phyloP scores from a whole-genome alignment of 139 green algal species.

The Coelastrella sp. region DNA sequence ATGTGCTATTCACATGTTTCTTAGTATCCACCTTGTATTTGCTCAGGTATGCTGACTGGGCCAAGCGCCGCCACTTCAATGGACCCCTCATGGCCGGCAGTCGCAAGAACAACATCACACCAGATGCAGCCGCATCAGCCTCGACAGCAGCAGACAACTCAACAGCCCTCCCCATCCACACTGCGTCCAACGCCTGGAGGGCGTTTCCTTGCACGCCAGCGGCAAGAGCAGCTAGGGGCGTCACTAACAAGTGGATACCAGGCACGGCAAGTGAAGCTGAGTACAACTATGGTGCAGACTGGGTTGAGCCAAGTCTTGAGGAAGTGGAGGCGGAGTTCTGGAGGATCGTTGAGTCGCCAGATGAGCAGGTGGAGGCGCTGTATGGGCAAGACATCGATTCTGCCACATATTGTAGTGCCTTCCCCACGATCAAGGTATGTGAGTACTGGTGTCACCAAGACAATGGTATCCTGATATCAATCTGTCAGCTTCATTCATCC shows the following conservation, averaged over 20 bases:
- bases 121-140: slow-evolving; percentile 15
- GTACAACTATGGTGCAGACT: background rate
- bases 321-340: slow-evolving; percentile 93
- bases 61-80: slow-evolving; percentile 47
- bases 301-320: slow-evolving; percentile 45
- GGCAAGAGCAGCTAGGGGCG: background rate
- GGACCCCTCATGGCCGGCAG: slow-evolving; percentile 26
- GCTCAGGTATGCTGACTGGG: slow-evolving; percentile 44
- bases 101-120: background rate
- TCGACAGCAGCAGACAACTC: background rate
- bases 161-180: background rate
- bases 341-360: slow-evolving; percentile 85
- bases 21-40: no score
- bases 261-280: background rate
- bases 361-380: slow-evolving; percentile 73
- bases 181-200: slow-evolving; percentile 21
- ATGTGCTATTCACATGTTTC: no score
- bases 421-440: slow-evolving; percentile 31
- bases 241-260: background rate
- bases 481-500: background rate
- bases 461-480: no score
- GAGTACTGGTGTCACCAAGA: no score
- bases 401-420: slow-evolving; percentile 31
- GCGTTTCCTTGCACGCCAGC: background rate
- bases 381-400: slow-evolving; percentile 47